These are phyloP conservation scores for Bipolaris zeicola DNA, from an alignment of 2,329 filamentous ascomycete species.

Conservation along the genomic window DNA sequence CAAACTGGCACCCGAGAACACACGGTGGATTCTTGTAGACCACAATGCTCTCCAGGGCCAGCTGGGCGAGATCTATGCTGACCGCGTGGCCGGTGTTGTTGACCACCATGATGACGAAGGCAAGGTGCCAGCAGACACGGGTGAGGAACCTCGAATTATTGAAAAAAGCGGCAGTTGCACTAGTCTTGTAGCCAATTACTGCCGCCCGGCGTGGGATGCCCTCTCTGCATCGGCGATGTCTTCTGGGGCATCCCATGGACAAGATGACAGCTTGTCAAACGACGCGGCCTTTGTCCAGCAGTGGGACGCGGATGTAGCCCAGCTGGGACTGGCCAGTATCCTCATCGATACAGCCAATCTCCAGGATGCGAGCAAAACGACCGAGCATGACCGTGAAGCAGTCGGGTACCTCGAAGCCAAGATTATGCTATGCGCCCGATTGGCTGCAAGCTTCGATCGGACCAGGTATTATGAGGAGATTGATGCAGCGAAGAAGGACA, in stretches of 20 bases:
- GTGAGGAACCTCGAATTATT: slow-evolving; percentile 64
- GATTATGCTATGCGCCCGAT: slow-evolving; percentile 49
- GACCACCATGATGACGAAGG: slow-evolving; percentile 81
- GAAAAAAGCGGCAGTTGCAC: slow-evolving; percentile 73
- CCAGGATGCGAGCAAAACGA: slow-evolving; percentile 64
- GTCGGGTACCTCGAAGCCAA: slow-evolving; percentile 64
- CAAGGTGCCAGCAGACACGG: slow-evolving; percentile 55
- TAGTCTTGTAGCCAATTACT: slow-evolving; percentile 69
- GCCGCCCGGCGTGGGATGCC: slow-evolving; percentile 62
- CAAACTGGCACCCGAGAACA: slow-evolving; percentile 59
- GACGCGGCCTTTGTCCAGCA: slow-evolving; percentile 43
- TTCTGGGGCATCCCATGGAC: slow-evolving; percentile 46
- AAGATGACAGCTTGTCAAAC: slow-evolving; percentile 46
- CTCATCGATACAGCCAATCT: slow-evolving; percentile 76
- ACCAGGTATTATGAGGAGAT: slow-evolving; percentile 65
- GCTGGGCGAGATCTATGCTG: slow-evolving; percentile 60
- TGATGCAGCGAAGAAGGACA: slow-evolving; percentile 68
- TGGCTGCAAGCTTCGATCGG: slow-evolving; percentile 57
- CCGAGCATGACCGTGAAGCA: slow-evolving; percentile 63
- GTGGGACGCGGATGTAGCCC: slow-evolving; percentile 66
- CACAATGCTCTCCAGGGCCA: slow-evolving; percentile 74
- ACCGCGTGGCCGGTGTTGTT: slow-evolving; percentile 67
- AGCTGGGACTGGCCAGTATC: slow-evolving; percentile 71
- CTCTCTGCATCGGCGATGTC: slow-evolving; percentile 51
- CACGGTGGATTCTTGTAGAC: slow-evolving; percentile 76